Evolutionary conservation across 2,329 filamentous ascomycete genomes (phyloP), one percentile per base, ranked within the genome.

Genomic region (Ceratocystis eucalypticola): DNA sequence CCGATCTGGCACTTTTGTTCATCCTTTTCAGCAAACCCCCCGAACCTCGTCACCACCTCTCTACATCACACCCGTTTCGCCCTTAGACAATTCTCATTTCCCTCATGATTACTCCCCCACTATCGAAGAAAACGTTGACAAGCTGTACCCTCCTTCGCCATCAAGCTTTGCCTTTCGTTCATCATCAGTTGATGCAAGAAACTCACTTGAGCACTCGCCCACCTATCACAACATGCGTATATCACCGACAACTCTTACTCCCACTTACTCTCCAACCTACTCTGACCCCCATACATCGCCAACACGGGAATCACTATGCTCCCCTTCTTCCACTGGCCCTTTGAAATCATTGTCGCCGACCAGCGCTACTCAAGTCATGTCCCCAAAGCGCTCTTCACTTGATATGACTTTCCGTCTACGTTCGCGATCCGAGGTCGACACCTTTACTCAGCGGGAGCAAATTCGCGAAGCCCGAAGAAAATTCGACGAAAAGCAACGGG

Each of bases 1-100:
- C 76, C 75, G 67, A 77, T 77, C 67, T 74, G 64, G 59, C 70
- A 50, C 77, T 41, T 86, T 87, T 71, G 78, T 86, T 22, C 84
- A 87, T 71, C 84, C 84, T 30, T 86, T 85, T 70, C 83, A 86
- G 72, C 84, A 86, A 74, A 85, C 78, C 7, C 84, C 84, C 41
- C 79, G 82, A 50, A 82, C 82, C 0, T 81, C 82, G 10, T 62
- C 64, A 28, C 64, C 59, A 85, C 83, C 68, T 82, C 84, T 63
- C 82, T 83, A 65, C 15, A 45, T 67, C 17, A 30, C 64, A 8
- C 37, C 64, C n/a, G 30, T 20, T 7, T 53, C 61, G 37, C 57
- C 28, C 3, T 50, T 53, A 15, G 64, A 68, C 25, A 48, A 41
- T 8, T 79, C 74, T 68, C 69, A 69, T 64, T 72, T 71, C 33